Conservation (phyloP, 148 eudicot species). For the Fagopyrum tataricum region DNA sequence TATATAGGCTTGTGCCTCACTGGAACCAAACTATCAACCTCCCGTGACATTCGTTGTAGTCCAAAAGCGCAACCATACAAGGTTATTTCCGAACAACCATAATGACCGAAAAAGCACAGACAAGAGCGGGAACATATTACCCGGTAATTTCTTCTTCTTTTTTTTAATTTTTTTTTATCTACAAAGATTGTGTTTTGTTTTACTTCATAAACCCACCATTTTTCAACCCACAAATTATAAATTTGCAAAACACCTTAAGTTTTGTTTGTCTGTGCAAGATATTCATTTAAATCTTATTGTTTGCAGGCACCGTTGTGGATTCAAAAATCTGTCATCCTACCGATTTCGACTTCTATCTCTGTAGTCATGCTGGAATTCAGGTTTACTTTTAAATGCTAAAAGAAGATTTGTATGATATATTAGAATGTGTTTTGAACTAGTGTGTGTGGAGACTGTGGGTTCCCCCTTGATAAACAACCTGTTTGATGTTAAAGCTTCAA, state of each 20-base stretch:
- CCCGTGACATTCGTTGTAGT: constrained; percentile 84
- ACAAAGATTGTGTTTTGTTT: too few relatives aligned
- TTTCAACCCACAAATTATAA: too few relatives aligned
- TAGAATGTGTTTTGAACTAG: not conserved
- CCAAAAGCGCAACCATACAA: constrained; percentile 91
- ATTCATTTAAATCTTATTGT: not conserved
- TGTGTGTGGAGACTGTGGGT: not conserved
- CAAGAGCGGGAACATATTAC: constrained; percentile 80
- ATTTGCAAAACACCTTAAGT: not conserved
- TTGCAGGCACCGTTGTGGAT: constrained; percentile 71
- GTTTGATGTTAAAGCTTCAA: not conserved
- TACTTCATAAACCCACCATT: too few relatives aligned
- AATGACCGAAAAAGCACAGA: constrained; percentile 54
- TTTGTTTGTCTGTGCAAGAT: not conserved
- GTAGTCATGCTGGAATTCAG: constrained; percentile 92
- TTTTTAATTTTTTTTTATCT: too few relatives aligned
- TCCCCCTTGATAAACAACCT: not conserved
- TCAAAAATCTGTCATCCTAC: constrained; percentile 80
- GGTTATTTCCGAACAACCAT: constrained; percentile 76
- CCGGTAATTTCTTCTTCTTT: constrained; percentile 37
- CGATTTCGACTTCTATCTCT: constrained; percentile 68
- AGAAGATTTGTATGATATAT: not conserved
- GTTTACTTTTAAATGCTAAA: constrained; percentile 21
- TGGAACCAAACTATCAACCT: constrained; percentile 80
- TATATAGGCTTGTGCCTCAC: constrained; percentile 85